Percentiles rank a stretch among this genome's conserved stretches.
phyloP scores from a whole-genome alignment of 192 early-diverging fungal genomes.

The Backusella morwellensis region DNA sequence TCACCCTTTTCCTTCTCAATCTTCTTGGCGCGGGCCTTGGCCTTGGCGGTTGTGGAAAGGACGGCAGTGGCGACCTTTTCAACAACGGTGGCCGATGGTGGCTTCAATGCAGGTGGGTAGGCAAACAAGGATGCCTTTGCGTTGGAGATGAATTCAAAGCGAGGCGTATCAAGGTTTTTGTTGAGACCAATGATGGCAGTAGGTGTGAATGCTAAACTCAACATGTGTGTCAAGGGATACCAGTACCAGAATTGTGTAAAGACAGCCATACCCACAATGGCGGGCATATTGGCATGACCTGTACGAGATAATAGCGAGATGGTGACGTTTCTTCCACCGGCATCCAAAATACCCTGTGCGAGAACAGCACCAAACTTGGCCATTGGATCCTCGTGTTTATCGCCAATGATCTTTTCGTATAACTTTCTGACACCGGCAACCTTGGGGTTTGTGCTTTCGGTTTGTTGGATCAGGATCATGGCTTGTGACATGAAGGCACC shows the following conservation, averaged over 20 bases:
- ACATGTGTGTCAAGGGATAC: constrained; percentile 96
- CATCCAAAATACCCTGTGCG: constrained; percentile 97
- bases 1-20: constrained; percentile 72
- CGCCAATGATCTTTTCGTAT: constrained; percentile 84
- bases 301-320: constrained; percentile 87
- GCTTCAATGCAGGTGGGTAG: constrained; percentile 87
- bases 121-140: constrained; percentile 89
- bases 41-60: constrained; percentile 93
- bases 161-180: constrained; percentile 81
- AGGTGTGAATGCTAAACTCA: constrained; percentile 91
- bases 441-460: constrained; percentile 79
- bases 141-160: constrained; percentile 83
- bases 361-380: constrained; percentile 95
- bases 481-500: constrained; percentile 93
- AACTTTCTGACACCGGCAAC: constrained; percentile 83
- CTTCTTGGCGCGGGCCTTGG: constrained; percentile 82
- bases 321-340: constrained; percentile 96
- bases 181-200: constrained; percentile 96
- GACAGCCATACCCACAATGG: constrained; percentile 97
- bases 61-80: constrained; percentile 93
- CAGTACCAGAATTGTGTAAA: constrained; percentile 99
- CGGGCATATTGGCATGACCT: constrained; percentile 89
- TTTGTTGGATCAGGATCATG: constrained; percentile 97
- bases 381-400: constrained; percentile 92
- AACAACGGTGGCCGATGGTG: constrained; percentile 71